These are phyloP conservation scores for Cylindrodendrum hubeiense DNA, from an alignment of 2,329 filamentous ascomycete genomes.

Conservation along the genomic window DNA sequence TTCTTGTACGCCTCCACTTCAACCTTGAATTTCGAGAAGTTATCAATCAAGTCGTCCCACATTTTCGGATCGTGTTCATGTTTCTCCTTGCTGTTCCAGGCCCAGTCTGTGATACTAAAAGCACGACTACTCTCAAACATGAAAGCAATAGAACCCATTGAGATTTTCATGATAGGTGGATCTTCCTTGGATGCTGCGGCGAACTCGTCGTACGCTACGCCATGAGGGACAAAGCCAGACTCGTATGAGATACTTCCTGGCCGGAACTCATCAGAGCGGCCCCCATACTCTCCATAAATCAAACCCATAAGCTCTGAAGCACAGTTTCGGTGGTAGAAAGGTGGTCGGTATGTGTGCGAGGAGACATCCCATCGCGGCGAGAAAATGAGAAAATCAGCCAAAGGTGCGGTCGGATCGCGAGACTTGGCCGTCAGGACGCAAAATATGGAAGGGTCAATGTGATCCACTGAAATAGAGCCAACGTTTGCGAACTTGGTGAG, in stretches of 20 bases:
- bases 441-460: slow-evolving; percentile 75
- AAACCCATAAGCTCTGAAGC: slow-evolving; percentile 69
- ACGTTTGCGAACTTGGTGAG: slow-evolving; percentile 69
- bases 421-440: slow-evolving; percentile 73
- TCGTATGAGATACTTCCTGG: slow-evolving; percentile 34
- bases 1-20: not conserved
- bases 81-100: slow-evolving; percentile 41
- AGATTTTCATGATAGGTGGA: slow-evolving; percentile 23
- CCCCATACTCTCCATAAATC: slow-evolving; percentile 52
- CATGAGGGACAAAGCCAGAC: slow-evolving; percentile 32
- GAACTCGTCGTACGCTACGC: slow-evolving; percentile 32
- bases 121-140: slow-evolving; percentile 28
- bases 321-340: slow-evolving; percentile 74
- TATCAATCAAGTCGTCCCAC: slow-evolving; percentile 41
- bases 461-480: slow-evolving; percentile 60
- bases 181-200: slow-evolving; percentile 17
- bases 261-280: slow-evolving; percentile 32
- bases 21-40: slow-evolving; percentile 28
- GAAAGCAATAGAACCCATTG: slow-evolving; percentile 18
- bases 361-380: slow-evolving; percentile 74
- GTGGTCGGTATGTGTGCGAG: slow-evolving; percentile 71
- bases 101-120: slow-evolving; percentile 34
- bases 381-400: slow-evolving; percentile 76
- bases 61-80: slow-evolving; percentile 43
- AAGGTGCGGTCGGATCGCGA: slow-evolving; percentile 64